Conservation (phyloP, 2,329 filamentous ascomycete genomes). For the Xylaria polymorpha region DNA sequence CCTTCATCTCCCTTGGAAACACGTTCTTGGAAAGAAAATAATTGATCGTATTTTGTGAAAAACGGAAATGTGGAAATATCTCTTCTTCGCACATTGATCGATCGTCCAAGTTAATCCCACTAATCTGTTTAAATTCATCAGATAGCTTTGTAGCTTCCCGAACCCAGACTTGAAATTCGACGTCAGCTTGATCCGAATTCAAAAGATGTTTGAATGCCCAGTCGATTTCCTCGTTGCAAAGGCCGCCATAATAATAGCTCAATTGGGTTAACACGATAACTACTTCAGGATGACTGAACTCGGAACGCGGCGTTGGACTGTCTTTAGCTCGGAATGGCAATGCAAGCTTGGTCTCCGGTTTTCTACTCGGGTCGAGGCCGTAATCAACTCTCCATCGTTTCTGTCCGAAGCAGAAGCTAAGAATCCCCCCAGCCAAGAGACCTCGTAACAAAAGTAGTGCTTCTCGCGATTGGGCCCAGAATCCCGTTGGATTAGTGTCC, state of each 20-base stretch:
- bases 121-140: constrained; percentile 54
- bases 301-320: constrained; percentile 63
- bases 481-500: constrained; percentile 39
- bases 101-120: constrained; percentile 70
- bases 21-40: constrained; percentile 70
- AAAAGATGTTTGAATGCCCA: constrained; percentile 60
- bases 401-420: constrained; percentile 63
- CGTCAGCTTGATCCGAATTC: constrained; percentile 62
- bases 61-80: constrained; percentile 65
- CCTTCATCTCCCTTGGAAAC: constrained; percentile 70
- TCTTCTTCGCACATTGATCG: constrained; percentile 56
- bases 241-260: constrained; percentile 67
- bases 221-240: constrained; percentile 62
- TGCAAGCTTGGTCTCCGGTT: constrained; percentile 59
- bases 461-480: constrained; percentile 53
- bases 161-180: constrained; percentile 65
- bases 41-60: constrained; percentile 67
- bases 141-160: constrained; percentile 51
- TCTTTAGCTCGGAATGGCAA: constrained; percentile 72
- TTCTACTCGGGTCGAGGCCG: constrained; percentile 61
- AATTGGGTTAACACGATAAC: constrained; percentile 67
- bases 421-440: constrained; percentile 65
- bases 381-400: constrained; percentile 76
- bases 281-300: constrained; percentile 72
- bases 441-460: constrained; percentile 64